Evolutionary conservation across 164 flowering plant species (phyloP).

Genomic region (Paratinospora sagittata): DNA sequence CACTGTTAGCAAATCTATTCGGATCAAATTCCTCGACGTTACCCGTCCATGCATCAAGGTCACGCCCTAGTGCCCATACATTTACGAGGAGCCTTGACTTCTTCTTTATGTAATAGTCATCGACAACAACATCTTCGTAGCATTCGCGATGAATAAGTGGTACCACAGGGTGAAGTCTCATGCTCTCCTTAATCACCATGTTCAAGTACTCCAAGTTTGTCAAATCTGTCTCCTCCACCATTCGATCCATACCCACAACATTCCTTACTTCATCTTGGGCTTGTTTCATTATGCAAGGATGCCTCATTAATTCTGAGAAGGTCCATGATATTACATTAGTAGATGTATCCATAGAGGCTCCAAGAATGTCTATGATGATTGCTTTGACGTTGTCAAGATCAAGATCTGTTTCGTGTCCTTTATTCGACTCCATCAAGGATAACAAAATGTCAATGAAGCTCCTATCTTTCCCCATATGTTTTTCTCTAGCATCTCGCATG

Average conservation of each 20-base stretch:
- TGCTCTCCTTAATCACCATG: constrained; percentile 24
- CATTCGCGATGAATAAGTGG: constrained; percentile 23
- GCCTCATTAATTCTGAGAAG: not conserved
- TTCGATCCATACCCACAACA: constrained; percentile 4
- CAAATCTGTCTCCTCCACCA: constrained; percentile 18
- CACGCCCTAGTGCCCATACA: constrained; percentile 22
- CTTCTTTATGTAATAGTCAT: constrained; percentile 17
- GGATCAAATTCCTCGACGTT: constrained; percentile 6
- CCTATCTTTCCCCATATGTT: not conserved
- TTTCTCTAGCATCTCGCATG: not conserved
- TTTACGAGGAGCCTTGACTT: constrained; percentile 17
- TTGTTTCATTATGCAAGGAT: not conserved
- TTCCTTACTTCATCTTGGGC: not conserved
- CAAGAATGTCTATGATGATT: constrained; percentile 13
- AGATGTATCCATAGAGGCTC: constrained; percentile 14
- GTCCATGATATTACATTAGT: constrained; percentile 19
- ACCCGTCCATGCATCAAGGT: constrained; percentile 13
- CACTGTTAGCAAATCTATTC: not conserved
- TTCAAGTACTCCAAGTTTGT: constrained; percentile 6
- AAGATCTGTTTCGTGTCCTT: not conserved
- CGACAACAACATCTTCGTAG: constrained; percentile 9
- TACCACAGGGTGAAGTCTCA: constrained; percentile 20
- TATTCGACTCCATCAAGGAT: constrained; percentile 12
- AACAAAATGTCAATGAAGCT: constrained; percentile 17
- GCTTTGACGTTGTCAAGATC: constrained; percentile 15